Evolutionary conservation across 2,329 filamentous ascomycete genomes (phyloP).

Genomic region (Penicillium sp.): DNA sequence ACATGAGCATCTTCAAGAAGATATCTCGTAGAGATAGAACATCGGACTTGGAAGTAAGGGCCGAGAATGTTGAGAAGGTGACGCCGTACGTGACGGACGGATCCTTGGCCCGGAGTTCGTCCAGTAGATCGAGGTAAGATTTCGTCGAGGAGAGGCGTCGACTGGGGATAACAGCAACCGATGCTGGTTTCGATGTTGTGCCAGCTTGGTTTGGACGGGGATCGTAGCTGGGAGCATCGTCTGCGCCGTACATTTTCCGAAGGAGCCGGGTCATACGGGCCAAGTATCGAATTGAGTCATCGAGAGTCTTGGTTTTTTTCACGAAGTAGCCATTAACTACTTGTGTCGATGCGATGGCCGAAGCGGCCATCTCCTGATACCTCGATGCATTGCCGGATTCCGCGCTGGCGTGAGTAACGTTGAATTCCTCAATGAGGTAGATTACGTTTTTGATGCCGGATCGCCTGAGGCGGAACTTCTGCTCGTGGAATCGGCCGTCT

Average conservation of each 20-base stretch:
- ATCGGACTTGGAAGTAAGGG: constrained; percentile 73
- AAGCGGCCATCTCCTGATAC: constrained; percentile 68
- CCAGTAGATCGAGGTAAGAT: constrained; percentile 67
- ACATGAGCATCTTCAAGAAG: constrained; percentile 86
- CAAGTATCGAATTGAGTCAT: constrained; percentile 76
- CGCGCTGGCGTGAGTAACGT: constrained; percentile 57
- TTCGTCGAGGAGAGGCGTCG: constrained; percentile 57
- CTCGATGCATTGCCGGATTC: constrained; percentile 46
- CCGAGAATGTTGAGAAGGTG: constrained; percentile 71
- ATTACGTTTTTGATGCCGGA: constrained; percentile 75
- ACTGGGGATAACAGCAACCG: constrained; percentile 63
- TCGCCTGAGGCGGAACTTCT: constrained; percentile 75
- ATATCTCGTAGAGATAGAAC: constrained; percentile 72
- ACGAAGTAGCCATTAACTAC: constrained; percentile 79
- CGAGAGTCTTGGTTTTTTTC: constrained; percentile 73
- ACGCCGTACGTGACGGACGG: constrained; percentile 58
- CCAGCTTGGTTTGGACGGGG: constrained; percentile 42
- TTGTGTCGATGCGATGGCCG: constrained; percentile 74
- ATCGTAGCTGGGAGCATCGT: constrained; percentile 7
- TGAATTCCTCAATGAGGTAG: constrained; percentile 75
- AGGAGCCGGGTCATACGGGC: constrained; percentile 70
- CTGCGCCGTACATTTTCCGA: constrained; percentile 59
- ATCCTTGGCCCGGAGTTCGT: constrained; percentile 59
- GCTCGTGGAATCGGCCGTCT: constrained; percentile 79
- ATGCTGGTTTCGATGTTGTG: constrained; percentile 27